A percentile compares a stretch with the other conserved stretches of the same genome.
These are phyloP conservation scores for Pisolithus thermaeus DNA, from an alignment of 1,284 basidiomycete species.

Conservation along the genomic window DNA sequence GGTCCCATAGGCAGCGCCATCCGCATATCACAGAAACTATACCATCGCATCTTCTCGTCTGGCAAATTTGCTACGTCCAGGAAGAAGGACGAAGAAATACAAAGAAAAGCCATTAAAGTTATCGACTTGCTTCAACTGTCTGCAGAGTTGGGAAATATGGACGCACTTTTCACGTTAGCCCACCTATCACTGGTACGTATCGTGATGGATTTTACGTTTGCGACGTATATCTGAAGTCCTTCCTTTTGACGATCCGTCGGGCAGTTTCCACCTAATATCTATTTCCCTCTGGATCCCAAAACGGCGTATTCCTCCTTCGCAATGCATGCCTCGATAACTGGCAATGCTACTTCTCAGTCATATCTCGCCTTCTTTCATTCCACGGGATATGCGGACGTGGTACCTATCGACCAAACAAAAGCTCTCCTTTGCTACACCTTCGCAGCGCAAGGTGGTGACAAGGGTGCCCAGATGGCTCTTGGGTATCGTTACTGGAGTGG, in stretches of 20 bases:
- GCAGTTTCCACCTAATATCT: constrained; percentile 67
- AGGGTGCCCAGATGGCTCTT: constrained; percentile 87
- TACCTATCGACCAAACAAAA: constrained; percentile 64
- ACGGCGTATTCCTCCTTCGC: constrained; percentile 57
- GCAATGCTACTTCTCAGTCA: constrained; percentile 81
- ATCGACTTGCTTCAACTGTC: constrained; percentile 74
- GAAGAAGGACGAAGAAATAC: constrained; percentile 56
- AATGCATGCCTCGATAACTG: constrained; percentile 58
- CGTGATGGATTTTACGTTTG: neutral
- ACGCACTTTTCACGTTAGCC: constrained; percentile 70
- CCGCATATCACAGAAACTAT: constrained; percentile 58
- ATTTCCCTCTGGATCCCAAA: constrained; percentile 55
- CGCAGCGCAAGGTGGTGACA: constrained; percentile 81
- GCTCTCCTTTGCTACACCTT: constrained; percentile 93
- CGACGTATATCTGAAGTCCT: neutral
- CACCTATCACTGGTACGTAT: constrained; percentile 52
- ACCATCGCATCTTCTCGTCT: constrained; percentile 41
- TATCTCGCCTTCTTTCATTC: constrained; percentile 83
- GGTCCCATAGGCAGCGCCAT: constrained; percentile 63
- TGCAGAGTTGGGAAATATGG: constrained; percentile 68
- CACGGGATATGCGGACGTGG: constrained; percentile 72
- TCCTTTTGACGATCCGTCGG: neutral
- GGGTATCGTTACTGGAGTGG: constrained; percentile 96
- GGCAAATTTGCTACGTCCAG: constrained; percentile 41
- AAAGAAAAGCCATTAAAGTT: constrained; percentile 66